phyloP scores from a whole-genome alignment of 352 stramenopile species.

The Albugo candida region DNA sequence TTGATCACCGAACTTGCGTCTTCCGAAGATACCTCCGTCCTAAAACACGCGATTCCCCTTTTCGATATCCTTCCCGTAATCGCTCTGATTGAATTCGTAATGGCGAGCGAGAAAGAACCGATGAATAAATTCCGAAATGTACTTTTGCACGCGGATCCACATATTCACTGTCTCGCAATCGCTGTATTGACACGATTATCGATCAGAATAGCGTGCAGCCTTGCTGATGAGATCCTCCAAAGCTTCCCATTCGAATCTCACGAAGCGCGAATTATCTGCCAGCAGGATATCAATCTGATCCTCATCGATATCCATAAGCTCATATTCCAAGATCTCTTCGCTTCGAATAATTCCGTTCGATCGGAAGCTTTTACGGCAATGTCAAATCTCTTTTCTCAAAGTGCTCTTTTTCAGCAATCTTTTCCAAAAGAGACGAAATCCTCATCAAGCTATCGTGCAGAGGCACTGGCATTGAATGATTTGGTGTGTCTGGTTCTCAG shows the following conservation, averaged over 20 bases:
- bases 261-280: conserved; percentile 53
- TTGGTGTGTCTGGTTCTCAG: conserved; percentile 43
- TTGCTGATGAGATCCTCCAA: conserved; percentile 34
- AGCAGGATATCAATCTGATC: conserved; percentile 62
- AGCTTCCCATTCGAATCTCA: conserved; percentile 71
- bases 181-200: conserved; percentile 30
- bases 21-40: conserved; percentile 29
- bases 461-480: conserved; percentile 25
- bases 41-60: conserved; percentile 29
- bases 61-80: conserved; percentile 32
- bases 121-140: conserved; percentile 59
- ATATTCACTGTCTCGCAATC: conserved; percentile 40
- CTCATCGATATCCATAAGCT: conserved; percentile 65
- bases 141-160: conserved; percentile 40
- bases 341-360: conserved; percentile 9
- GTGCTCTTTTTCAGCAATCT: conserved; percentile 17
- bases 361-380: conserved; percentile 36
- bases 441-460: not conserved
- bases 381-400: conserved; percentile 29
- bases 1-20: conserved; percentile 42
- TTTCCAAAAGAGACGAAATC: conserved; percentile 8
- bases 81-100: conserved; percentile 40
- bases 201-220: conserved; percentile 21
- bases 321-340: conserved; percentile 41
- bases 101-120: conserved; percentile 38